These are phyloP conservation scores for Scheffersomyces illinoinensis DNA, from an alignment of 1,139 yeast species.

Conservation along the genomic window DNA sequence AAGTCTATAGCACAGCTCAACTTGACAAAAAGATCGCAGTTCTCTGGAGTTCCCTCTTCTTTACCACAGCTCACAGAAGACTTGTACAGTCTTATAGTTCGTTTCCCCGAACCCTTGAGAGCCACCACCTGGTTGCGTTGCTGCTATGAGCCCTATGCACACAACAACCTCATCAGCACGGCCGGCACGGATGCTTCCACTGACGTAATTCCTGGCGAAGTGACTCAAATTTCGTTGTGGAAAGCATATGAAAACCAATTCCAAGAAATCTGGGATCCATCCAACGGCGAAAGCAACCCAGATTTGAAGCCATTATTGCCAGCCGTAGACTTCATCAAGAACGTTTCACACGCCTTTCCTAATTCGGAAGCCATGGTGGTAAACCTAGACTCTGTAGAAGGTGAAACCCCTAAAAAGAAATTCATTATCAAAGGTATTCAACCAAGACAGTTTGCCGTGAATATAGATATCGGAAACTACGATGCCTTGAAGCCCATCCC, in stretches of 20 bases:
- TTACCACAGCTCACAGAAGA: slow-evolving; percentile 62
- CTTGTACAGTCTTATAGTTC: slow-evolving; percentile 61
- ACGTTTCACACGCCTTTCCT: slow-evolving; percentile 89
- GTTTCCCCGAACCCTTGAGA: slow-evolving; percentile 80
- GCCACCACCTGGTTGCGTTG: slow-evolving; percentile 96
- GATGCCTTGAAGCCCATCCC: slow-evolving; percentile 38
- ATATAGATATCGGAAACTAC: slow-evolving; percentile 45
- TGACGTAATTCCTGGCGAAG: slow-evolving; percentile 61
- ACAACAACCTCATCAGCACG: slow-evolving; percentile 23
- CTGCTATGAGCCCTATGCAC: slow-evolving; percentile 67
- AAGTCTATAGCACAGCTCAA: slow-evolving; percentile 22
- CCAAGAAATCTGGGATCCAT: slow-evolving; percentile 39
- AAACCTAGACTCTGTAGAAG: slow-evolving; percentile 45
- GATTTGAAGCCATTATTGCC: slow-evolving; percentile 64
- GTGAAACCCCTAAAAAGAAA: slow-evolving; percentile 59
- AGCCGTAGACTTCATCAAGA: slow-evolving; percentile 95
- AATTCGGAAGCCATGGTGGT: slow-evolving; percentile 93
- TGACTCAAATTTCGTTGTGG: slow-evolving; percentile 95
- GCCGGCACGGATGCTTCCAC: slow-evolving; percentile 11
- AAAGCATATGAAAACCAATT: slow-evolving; percentile 90
- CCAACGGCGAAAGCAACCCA: slow-evolving; percentile 31
- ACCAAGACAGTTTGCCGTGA: slow-evolving; percentile 47
- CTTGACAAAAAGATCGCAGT: slow-evolving; percentile 36
- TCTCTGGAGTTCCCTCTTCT: slow-evolving; percentile 50
- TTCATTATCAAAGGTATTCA: slow-evolving; percentile 88